phyloP scores from a whole-genome alignment of 306 rosid species.

The Cucurbita argyrosperma region DNA sequence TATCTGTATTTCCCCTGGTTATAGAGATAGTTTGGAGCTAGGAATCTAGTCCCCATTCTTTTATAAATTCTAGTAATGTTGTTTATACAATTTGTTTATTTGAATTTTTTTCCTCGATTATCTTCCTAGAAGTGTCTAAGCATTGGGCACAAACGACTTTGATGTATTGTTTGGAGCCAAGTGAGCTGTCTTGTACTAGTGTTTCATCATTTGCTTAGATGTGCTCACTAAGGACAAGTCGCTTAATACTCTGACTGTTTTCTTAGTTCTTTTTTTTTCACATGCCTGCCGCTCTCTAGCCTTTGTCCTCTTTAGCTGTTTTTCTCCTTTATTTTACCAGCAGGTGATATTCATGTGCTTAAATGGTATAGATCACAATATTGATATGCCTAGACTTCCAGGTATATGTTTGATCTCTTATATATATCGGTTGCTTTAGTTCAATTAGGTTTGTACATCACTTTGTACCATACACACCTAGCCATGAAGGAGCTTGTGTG shows the following conservation, averaged over 20 bases:
- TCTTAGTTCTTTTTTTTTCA: background rate
- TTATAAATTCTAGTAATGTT: background rate
- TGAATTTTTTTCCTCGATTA: background rate
- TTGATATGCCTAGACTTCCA: background rate
- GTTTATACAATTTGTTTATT: background rate
- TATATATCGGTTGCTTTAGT: background rate
- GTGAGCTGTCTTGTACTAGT: background rate
- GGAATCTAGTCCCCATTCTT: background rate
- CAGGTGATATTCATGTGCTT: background rate
- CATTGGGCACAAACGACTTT: background rate
- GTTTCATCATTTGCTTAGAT: slow-evolving; percentile 3
- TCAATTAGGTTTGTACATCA: background rate
- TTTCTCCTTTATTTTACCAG: slow-evolving; percentile 1
- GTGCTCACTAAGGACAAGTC: background rate
- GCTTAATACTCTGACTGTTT: background rate
- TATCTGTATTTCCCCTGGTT: background rate
- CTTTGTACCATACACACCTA: background rate
- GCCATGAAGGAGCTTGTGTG: background rate
- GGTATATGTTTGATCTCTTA: background rate
- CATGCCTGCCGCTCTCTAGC: background rate
- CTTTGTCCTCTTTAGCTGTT: background rate
- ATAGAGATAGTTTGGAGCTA: background rate
- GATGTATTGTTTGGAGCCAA: background rate
- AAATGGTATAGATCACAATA: background rate
- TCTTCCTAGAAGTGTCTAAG: background rate